Base-by-base conservation (phyloP, 768 basidiomycete genomes). In the Albatrellus ellisii region DNA sequence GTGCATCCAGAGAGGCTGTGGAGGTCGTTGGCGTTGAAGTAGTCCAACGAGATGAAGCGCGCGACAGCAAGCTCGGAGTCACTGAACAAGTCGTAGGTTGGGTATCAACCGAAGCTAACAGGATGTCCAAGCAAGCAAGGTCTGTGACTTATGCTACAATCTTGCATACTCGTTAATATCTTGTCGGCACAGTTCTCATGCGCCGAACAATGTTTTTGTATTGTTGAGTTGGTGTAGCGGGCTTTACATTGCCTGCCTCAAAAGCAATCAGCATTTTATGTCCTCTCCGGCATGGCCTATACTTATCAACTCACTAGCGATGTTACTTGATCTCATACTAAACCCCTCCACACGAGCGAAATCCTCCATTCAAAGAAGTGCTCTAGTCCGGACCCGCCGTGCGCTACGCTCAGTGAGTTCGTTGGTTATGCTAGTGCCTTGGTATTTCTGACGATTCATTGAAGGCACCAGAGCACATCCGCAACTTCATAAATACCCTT, bases 51-150 rank as follows among this genome's bases (percentile, higher is more conserved):
- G 83, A 88, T 50, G 74, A 78, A 45, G 45, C 64, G n/a, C 62
- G 67, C 22, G 68, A 69, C 45, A 59, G 56, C 15, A 73, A 68
- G 48, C 54, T 77, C 12, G 79, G 79, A 26, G 69, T 84, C 3
- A 58, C 73, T 15, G 79, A 86, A 52, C 72, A 80, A 52, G 70
- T 90, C 12, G 58, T 88, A 26, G 82, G 72, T 32, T 92, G 87
- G 86, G 62, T 87, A 6, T 66, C 72, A 5, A 66, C 67, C 34
- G 86, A 94, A 55, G 74, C 76, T 1, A 66, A 67, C 4, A 70
- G 66, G 35, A 63, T 80, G 15, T 61, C 72, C 2, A 79, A 73
- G 51, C 65, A 66, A 26, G 59, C 74, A 49, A 74, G 72, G 84
- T 86, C 46, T 52, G 73, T 59, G 32, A 38, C 14, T n/a, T 26